Base-by-base conservation (phyloP, 495 filamentous ascomycete species). In the Hypoxylon intermedium region DNA sequence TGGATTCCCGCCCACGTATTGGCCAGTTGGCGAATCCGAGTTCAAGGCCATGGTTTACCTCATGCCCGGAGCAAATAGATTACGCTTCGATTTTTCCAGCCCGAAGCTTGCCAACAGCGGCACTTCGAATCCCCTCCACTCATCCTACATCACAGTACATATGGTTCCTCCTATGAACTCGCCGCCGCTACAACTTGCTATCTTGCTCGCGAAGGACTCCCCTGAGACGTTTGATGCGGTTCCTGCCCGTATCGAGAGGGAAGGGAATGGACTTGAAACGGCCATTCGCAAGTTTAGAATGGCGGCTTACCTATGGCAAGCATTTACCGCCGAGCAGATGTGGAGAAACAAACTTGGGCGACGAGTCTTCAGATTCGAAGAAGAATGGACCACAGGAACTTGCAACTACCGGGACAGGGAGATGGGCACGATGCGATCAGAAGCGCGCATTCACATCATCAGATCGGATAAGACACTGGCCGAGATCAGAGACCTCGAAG, bases 321-420 rank as follows among this genome's bases (percentile, higher is more conserved):
- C 92, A 6, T 97, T 94, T 67, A 97, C 93, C 0, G 90, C 89
- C 9, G 92, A 96, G 68, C 92, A 97, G 69, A 97, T 97, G 92
- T 88, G 83, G 72, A 89, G 91, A 54, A 88, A 93, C 72, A 87
- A 85, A 40, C 82, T 97, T 48, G 91, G 91, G 2, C 83, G 93
- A 20, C 83, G 93, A 18, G 89, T 85, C 40, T 96, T 96, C 69
- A 81, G 92, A 36, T 90, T 93, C 60, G 93, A 97, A 50, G 93
- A 97, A 71, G 90, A 93, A 63, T 97, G 93, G 93, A 89, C 91
- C 52, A 83, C 84, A 0, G 91, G 91, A 12, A 88, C 87, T 11
- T 78, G 89, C 42, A 91, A 86, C 34, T 80, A 81, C 57, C 83
- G 88, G 26, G 92, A 97, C 73, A 74, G 75, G 44, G 79, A 87